Percentiles rank a stretch among this genome's conserved stretches.
These are phyloP conservation scores for Aspergillus asperescens DNA, from an alignment of 495 filamentous ascomycete genomes.

Conservation along the genomic window DNA sequence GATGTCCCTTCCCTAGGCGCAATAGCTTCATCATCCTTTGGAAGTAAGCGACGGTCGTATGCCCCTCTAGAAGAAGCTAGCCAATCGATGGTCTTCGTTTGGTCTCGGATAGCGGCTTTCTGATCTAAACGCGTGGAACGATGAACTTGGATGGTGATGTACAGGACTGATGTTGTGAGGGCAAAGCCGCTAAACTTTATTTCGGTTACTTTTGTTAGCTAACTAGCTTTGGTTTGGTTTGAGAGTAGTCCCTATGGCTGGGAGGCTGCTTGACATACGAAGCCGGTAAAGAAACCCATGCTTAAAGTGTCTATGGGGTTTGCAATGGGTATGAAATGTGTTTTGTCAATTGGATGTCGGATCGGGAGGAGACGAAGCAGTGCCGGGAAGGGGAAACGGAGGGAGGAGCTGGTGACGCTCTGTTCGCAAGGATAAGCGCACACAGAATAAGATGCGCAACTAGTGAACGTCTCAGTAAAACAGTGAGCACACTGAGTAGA, in stretches of 20 bases:
- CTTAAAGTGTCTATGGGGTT: not conserved
- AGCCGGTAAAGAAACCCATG: slow-evolving; percentile 79
- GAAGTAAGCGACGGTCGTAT: slow-evolving; percentile 37
- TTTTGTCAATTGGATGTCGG: not conserved
- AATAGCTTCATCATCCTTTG: slow-evolving; percentile 25
- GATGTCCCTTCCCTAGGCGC: slow-evolving; percentile 7
- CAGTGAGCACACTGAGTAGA: no score
- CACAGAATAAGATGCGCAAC: not conserved
- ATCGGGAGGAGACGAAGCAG: not conserved
- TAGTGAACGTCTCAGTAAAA: not conserved
- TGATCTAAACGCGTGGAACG: slow-evolving; percentile 64
- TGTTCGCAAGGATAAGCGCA: not conserved
- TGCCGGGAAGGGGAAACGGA: not conserved
- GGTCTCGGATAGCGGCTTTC: slow-evolving; percentile 63
- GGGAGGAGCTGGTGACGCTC: not conserved
- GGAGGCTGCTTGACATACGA: slow-evolving; percentile 54
- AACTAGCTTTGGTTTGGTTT: slow-evolving; percentile 8
- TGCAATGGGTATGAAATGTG: no score
- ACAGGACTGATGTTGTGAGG: slow-evolving; percentile 74
- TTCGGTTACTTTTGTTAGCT: not conserved
- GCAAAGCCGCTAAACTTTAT: slow-evolving; percentile 70
- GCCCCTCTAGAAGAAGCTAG: slow-evolving; percentile 45
- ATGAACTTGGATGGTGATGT: slow-evolving; percentile 73
- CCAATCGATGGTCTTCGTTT: slow-evolving; percentile 55
- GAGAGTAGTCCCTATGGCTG: no score